phyloP scores from a whole-genome alignment of 768 basidiomycete genomes.

The Russula abietina region DNA sequence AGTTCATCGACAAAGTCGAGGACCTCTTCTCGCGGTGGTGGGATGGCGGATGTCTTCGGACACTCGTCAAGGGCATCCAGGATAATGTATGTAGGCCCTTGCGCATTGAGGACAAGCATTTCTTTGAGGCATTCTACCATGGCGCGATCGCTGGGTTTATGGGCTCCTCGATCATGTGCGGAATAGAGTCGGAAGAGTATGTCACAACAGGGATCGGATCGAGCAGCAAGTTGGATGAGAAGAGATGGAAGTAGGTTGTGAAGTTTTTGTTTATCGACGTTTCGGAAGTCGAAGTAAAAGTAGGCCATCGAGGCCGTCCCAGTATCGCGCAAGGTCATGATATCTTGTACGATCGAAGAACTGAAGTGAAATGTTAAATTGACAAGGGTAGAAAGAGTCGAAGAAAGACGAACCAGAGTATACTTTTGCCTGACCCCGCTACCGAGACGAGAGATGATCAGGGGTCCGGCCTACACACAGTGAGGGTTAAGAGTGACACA shows the following conservation, averaged over 20 bases:
- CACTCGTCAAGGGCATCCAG: constrained; percentile 16
- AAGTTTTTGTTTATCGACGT: constrained; percentile 1
- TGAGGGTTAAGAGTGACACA: neutral
- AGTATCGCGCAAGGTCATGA: neutral
- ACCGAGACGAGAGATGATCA: neutral
- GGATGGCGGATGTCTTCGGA: neutral
- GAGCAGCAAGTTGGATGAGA: constrained; percentile 1
- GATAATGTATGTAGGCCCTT: constrained; percentile 3
- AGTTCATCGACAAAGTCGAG: neutral
- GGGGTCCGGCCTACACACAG: neutral
- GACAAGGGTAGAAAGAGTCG: too few species aligned
- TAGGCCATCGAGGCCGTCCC: neutral
- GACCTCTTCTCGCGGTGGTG: constrained; percentile 3
- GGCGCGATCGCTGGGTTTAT: neutral
- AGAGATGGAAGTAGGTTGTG: constrained; percentile 2
- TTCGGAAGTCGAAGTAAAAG: constrained; percentile 9
- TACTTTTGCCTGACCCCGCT: constrained; percentile 11
- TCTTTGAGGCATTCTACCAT: constrained; percentile 2
- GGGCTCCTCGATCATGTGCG: neutral
- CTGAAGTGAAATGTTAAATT: neutral
- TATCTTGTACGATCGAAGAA: constrained; percentile 6
- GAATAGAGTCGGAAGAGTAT: neutral
- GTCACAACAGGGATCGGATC: neutral
- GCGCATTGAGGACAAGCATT: neutral
- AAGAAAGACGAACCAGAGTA: neutral